phyloP scores from a whole-genome alignment of 1,284 basidiomycete species.

The Ustilago tritici region DNA sequence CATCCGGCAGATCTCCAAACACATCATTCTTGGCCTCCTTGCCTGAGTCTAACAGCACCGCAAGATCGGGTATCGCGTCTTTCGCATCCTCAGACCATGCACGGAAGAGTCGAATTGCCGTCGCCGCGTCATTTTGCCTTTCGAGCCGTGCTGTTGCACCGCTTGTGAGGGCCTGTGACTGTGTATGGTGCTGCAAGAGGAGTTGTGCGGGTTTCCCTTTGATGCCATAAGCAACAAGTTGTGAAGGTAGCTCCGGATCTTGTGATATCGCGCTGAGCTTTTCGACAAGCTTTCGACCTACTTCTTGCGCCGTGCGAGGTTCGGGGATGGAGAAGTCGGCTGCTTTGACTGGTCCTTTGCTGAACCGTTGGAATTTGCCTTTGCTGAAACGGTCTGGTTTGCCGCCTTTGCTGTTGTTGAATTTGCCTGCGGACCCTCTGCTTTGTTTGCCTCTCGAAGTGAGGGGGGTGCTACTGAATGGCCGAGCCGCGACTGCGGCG shows the following conservation, averaged over 20 bases:
- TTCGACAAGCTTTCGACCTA: slow-evolving; percentile 27
- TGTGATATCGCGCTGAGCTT: slow-evolving; percentile 13
- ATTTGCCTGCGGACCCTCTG: slow-evolving; percentile 8
- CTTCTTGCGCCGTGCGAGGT: slow-evolving; percentile 30
- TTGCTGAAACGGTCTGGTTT: slow-evolving; percentile 12
- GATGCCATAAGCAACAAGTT: slow-evolving; percentile 41
- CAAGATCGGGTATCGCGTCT: slow-evolving; percentile 16
- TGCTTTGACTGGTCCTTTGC: neutral
- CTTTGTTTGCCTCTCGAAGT: slow-evolving; percentile 11
- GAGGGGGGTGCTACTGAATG: slow-evolving; percentile 10
- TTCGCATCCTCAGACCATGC: slow-evolving; percentile 26
- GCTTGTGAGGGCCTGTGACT: neutral
- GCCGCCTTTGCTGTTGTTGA: neutral
- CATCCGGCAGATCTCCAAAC: slow-evolving; percentile 26
- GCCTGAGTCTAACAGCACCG: slow-evolving; percentile 17
- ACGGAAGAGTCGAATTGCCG: slow-evolving; percentile 23
- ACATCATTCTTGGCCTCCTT: neutral
- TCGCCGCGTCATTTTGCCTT: slow-evolving; percentile 5
- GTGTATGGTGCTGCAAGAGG: slow-evolving; percentile 8
- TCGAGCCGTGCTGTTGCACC: no score
- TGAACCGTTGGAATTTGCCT: slow-evolving; percentile 11
- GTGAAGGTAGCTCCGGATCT: slow-evolving; percentile 21
- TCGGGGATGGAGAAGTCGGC: slow-evolving; percentile 30
- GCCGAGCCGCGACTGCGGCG: neutral
- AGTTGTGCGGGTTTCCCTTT: slow-evolving; percentile 25